Percentiles rank a stretch among this genome's conserved stretches.
These are phyloP conservation scores for Fraxinus velutina DNA, from an alignment of 305 asterid species.

Conservation along the genomic window DNA sequence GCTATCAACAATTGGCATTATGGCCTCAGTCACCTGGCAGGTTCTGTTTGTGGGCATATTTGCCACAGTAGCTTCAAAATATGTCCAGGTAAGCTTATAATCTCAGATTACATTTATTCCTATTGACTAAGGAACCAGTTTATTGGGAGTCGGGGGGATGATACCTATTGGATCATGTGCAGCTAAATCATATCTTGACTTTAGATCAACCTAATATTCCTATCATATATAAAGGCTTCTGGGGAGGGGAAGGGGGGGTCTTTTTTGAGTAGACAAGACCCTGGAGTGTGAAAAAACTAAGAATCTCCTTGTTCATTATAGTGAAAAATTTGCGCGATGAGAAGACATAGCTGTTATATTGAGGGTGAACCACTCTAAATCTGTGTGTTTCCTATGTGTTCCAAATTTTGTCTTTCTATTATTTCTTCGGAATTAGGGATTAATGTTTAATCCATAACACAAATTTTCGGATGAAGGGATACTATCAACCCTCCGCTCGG, in stretches of 20 bases:
- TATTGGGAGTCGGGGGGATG: not conserved
- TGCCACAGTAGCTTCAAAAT: slow-evolving; percentile 50
- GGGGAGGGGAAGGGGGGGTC: not conserved
- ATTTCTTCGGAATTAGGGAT: not conserved
- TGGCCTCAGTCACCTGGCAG: slow-evolving; percentile 78
- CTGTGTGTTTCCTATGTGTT: not conserved
- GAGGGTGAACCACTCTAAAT: not conserved
- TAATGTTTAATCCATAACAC: not conserved
- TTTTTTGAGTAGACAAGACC: not conserved
- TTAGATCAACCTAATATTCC: not conserved
- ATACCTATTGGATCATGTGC: not conserved
- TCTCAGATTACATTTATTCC: not conserved
- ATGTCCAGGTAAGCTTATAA: slow-evolving; percentile 45
- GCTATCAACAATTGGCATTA: slow-evolving; percentile 41
- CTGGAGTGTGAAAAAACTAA: not conserved
- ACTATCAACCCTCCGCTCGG: slow-evolving; percentile 67
- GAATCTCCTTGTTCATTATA: not conserved
- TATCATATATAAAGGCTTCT: not conserved
- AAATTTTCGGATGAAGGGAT: slow-evolving; percentile 37
- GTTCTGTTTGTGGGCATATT: slow-evolving; percentile 67
- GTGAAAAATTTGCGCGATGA: not conserved
- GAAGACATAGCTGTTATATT: not conserved
- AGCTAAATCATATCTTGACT: not conserved
- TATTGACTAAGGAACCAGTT: not conserved
- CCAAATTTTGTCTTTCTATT: not conserved